Base-by-base conservation (phyloP, 306 rosid genomes). In the Prunus padus region DNA sequence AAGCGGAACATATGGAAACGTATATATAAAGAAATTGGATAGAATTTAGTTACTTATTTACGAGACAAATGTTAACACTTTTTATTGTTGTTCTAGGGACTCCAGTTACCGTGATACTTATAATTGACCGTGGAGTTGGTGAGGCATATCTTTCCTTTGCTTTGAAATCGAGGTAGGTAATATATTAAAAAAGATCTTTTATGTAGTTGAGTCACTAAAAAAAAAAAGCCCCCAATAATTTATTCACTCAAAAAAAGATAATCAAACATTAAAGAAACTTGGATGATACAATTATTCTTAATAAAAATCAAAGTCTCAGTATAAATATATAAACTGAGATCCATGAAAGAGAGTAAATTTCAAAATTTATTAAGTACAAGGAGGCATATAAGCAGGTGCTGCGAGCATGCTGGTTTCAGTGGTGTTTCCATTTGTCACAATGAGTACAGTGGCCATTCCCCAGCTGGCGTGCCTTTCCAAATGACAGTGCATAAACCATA, bases 401-500 rank as follows among this genome's bases (percentile, higher is more conserved):
- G 82, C 40, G 26, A 56, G 72, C 3, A 78, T 56, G 28, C 54
- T 71, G 7, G 82, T 64, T 33, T 26, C 59, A 22, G 49, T 20
- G 0, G 82, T 78, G 14, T 59, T 67, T 40, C 82, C 82, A 64
- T 78, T 72, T 37, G 62, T 54, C 77, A 78, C 77, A 52, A 78
- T 71, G 67, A 78, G 14, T 63, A 78, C 82, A 4, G 77, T 78
- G 57, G 64, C 52, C 77, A 78, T 78, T 25, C 82, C 77, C 82
- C 77, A 78, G 16, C 72, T 54, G 3, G 69, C 4, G 65, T 72
- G 82, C 33, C 82, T 65, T 62, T 78, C 82, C 15, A 78, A 72
- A 64, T 78, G 82, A 71, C 81, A 77, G 22, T 77, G 76, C 81
- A 72, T 59, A 69, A 69, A 69, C 81, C 81, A 77, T 10, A 83